These are phyloP conservation scores for Ustilago bromivora DNA, from an alignment of 1,284 basidiomycete species.

Conservation along the genomic window DNA sequence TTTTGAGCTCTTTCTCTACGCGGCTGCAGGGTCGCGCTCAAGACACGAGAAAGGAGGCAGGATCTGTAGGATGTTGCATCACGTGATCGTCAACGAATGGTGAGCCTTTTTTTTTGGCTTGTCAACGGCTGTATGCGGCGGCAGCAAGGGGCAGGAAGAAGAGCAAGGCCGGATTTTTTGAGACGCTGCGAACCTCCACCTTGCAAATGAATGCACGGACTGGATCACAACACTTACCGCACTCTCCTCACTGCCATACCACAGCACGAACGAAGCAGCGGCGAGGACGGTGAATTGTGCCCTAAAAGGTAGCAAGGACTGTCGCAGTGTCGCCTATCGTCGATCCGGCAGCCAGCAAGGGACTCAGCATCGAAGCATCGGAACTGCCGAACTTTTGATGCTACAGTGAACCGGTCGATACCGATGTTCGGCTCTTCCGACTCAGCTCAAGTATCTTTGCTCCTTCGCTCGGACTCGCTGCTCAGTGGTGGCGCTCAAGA, in stretches of 20 bases:
- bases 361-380: neutral
- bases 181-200: conserved; percentile 1
- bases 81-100: too few species aligned
- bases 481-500: neutral
- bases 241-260: neutral
- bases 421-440: conserved; percentile 4
- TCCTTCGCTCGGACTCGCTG: neutral
- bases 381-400: neutral
- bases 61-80: neutral
- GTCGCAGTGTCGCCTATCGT: too few species aligned
- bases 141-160: neutral
- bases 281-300: neutral
- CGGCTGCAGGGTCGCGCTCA: neutral
- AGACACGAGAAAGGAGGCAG: neutral
- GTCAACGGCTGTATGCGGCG: neutral
- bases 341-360: too few species aligned
- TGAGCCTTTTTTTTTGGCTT: neutral
- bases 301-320: too few species aligned
- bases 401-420: neutral
- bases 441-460: neutral
- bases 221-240: neutral
- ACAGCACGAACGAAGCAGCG: neutral
- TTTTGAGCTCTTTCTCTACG: neutral
- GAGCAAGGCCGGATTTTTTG: neutral
- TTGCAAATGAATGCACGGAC: neutral